Conservation (phyloP, 2,329 filamentous ascomycete genomes). For the Mollisia scopiformis region DNA sequence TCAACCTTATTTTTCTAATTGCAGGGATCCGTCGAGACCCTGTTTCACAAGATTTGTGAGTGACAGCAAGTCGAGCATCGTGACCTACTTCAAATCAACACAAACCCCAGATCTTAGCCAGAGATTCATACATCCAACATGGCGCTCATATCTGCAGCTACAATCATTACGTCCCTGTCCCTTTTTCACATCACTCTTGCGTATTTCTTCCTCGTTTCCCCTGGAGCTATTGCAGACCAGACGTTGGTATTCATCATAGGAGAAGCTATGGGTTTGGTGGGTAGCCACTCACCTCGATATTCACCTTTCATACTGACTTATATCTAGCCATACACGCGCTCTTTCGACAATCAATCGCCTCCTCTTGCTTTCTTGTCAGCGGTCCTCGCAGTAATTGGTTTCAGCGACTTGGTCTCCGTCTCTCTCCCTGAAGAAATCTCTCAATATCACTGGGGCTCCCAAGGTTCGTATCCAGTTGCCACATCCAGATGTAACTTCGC, state of each 20-base stretch:
- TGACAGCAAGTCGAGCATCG: background rate
- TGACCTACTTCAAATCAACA: background rate
- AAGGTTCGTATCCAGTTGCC: slow-evolving; percentile 53
- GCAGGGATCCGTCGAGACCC: background rate
- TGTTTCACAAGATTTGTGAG: background rate
- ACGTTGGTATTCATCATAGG: slow-evolving; percentile 80
- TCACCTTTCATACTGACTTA: background rate
- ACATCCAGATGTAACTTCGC: slow-evolving; percentile 30
- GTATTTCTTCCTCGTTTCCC: slow-evolving; percentile 80
- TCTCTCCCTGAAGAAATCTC: slow-evolving; percentile 70
- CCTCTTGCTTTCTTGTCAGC: slow-evolving; percentile 74
- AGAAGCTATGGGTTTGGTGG: slow-evolving; percentile 80
- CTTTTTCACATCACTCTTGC: slow-evolving; percentile 84
- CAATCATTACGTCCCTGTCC: slow-evolving; percentile 79
- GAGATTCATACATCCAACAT: slow-evolving; percentile 50
- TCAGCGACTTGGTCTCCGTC: slow-evolving; percentile 67
- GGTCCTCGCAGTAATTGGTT: slow-evolving; percentile 62
- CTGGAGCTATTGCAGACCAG: slow-evolving; percentile 74
- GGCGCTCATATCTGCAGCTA: slow-evolving; percentile 79
- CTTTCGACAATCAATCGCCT: slow-evolving; percentile 71
- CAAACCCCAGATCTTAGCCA: background rate
- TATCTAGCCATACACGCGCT: slow-evolving; percentile 62
- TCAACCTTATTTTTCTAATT: slow-evolving; percentile 14
- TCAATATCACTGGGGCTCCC: slow-evolving; percentile 64
- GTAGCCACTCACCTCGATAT: too few relatives aligned